These are phyloP conservation scores for Angomonas desouzai DNA, from an alignment of 208 protist species.

Conservation along the genomic window DNA sequence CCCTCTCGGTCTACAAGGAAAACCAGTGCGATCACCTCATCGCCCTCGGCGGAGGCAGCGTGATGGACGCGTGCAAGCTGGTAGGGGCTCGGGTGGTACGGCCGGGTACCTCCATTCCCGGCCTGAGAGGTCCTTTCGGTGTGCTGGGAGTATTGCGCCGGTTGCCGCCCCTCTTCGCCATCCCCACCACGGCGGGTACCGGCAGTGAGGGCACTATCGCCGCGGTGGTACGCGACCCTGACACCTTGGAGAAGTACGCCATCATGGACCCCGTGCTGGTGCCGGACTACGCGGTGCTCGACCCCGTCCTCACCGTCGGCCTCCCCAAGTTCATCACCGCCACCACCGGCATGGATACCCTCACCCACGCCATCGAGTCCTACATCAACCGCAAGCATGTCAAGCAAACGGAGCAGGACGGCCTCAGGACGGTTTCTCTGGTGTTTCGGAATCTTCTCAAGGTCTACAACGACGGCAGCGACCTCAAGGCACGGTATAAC, in stretches of 20 bases:
- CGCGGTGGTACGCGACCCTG: conserved; percentile 52
- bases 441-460: conserved; percentile 47
- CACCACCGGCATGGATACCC: conserved; percentile 79
- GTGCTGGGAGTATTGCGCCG: conserved; percentile 26
- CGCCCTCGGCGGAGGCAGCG: conserved; percentile 80
- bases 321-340: conserved; percentile 75
- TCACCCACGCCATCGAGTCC: conserved; percentile 81
- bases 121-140: conserved; percentile 43
- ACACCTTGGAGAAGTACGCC: conserved; percentile 54
- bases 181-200: conserved; percentile 86
- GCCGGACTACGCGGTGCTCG: conserved; percentile 67
- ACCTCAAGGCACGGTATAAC: conserved; percentile 45
- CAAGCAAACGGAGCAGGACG: conserved; percentile 34
- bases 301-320: conserved; percentile 64
- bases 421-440: conserved; percentile 38
- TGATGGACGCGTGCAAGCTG: conserved; percentile 85
- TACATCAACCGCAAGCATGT: conserved; percentile 59
- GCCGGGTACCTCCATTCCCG: conserved; percentile 32
- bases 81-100: conserved; percentile 56
- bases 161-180: conserved; percentile 48
- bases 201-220: conserved; percentile 86
- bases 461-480: conserved; percentile 42
- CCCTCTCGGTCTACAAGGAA: conserved; percentile 26
- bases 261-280: conserved; percentile 58
- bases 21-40: conserved; percentile 57